A percentile compares a stretch with the other conserved stretches of the same genome.
phyloP scores from a whole-genome alignment of 2,329 filamentous ascomycete genomes.

The Ustilaginoidea virens region DNA sequence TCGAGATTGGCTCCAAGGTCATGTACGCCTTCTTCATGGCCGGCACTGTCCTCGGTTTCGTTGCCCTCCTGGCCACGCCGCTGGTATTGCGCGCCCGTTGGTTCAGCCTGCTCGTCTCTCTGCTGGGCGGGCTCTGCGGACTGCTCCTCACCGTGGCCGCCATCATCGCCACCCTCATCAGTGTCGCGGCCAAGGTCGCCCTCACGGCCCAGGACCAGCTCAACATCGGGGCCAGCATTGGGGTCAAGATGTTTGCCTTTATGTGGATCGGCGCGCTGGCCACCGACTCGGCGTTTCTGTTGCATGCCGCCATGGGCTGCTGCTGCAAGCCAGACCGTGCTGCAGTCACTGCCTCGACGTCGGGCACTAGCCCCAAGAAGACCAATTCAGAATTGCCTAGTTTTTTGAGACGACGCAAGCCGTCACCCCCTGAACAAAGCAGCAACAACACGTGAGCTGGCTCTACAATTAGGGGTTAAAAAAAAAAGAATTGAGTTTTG shows the following conservation, averaged over 20 bases:
- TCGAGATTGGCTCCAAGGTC: conserved; percentile 59
- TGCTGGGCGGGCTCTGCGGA: conserved; percentile 52
- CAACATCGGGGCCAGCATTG: conserved; percentile 60
- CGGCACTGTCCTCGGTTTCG: conserved; percentile 51
- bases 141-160: conserved; percentile 55
- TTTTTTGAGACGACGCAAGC: conserved; percentile 15
- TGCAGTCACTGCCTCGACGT: conserved; percentile 1
- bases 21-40: conserved; percentile 85
- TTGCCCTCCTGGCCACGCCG: conserved; percentile 53
- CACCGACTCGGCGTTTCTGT: conserved; percentile 51
- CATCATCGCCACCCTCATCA: conserved; percentile 70
- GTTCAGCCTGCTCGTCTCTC: conserved; percentile 50
- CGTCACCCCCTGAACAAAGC: no score
- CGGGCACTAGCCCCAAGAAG: conserved; percentile 8
- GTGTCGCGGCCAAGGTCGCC: conserved; percentile 64
- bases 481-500: no score
- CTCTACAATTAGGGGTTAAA: no score
- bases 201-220: conserved; percentile 56
- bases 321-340: conserved; percentile 37
- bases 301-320: conserved; percentile 66
- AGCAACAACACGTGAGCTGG: no score
- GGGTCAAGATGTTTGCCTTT: conserved; percentile 63
- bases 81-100: conserved; percentile 39
- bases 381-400: conserved; percentile 9
- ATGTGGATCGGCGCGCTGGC: conserved; percentile 72